Evolutionary conservation across 345 rosid genomes (phyloP), one percentile per base, ranked within the genome.

Genomic region (Sisymbrium altissimum): DNA sequence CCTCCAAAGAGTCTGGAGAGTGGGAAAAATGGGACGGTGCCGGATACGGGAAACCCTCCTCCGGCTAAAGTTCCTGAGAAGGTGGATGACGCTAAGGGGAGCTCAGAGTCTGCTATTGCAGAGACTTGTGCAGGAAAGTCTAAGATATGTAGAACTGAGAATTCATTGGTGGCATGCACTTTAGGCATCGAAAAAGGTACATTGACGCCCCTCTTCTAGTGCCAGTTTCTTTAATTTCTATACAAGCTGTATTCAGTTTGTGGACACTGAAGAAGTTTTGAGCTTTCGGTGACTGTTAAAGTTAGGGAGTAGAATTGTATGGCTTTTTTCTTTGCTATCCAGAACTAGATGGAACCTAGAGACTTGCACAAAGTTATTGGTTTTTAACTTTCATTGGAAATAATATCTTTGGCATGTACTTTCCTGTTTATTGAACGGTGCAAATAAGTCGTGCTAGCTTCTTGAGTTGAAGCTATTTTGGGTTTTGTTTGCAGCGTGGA

Each of bases 131-230:
- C 50, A 12, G 89, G 86, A 46, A 52, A 77, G 11, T 64, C 55
- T 68, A 74, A 75, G 25, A 27, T 54, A n/a, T 93, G 98, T 68
- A 48, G 17, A 2, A 81, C 78, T 64, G 66, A 5, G 44, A 59
- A 54, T 8, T 60, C 71, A 1, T 64, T 87, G 72, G 70, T 75
- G 61, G 95, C 92, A 27, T 92, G 98, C 81, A 74, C 87, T 75
- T 78, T 72, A 74, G 65, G 68, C 48, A 80, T 66, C 60, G 81
- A 79, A 6, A 57, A 45, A 41, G 97, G 93, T 90, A 86, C 69
- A 36, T 67, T 35, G 39, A 4, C 45, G 9, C 48, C 44, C 44
- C 27, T 49, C 15, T 35, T 35, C 9, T 29, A 14, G 23, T 63
- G 29, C 17, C 10, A 14, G 35, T 61, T 67, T 11, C 35, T 44